Conservation (phyloP, 352 stramenopile genomes). For the Stephanocyclus meneghinianus region DNA sequence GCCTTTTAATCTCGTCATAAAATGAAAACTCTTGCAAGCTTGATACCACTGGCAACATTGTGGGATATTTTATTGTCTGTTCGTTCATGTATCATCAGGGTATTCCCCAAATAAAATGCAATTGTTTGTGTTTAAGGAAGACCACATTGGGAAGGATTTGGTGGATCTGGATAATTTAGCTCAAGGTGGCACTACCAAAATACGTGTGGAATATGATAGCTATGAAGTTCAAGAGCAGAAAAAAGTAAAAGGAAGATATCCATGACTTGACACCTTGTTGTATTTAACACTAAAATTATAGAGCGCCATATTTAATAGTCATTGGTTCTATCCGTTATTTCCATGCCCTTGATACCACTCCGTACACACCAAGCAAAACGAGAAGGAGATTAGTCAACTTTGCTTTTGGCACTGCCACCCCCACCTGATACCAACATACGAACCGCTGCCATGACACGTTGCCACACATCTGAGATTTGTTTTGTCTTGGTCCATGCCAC, state of each 20-base stretch:
- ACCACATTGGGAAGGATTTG: neutral
- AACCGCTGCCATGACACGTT: conserved; percentile 56
- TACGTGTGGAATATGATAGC: no score
- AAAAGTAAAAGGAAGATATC: no score
- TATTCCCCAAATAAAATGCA: conserved; percentile 14
- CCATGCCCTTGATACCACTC: no score
- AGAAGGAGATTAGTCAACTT: conserved; percentile 7
- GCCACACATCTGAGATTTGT: conserved; percentile 67
- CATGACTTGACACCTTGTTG: no score
- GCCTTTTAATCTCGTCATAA: conserved; percentile 6
- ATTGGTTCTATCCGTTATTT: no score
- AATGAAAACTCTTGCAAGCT: neutral
- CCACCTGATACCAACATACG: conserved; percentile 30
- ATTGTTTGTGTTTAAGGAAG: neutral
- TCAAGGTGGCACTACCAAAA: neutral
- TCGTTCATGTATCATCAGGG: conserved; percentile 19
- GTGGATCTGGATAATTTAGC: neutral
- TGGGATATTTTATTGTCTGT: conserved; percentile 15
- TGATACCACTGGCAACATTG: conserved; percentile 14
- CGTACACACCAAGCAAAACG: no score
- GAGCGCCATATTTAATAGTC: no score
- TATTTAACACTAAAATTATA: no score
- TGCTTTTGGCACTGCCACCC: neutral
- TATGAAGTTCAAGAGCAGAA: no score
- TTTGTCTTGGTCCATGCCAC: conserved; percentile 69